Evolutionary conservation across 1,139 yeast species (phyloP), one percentile per base, ranked within the genome.

Genomic region (Wickerhamomyces sp.): DNA sequence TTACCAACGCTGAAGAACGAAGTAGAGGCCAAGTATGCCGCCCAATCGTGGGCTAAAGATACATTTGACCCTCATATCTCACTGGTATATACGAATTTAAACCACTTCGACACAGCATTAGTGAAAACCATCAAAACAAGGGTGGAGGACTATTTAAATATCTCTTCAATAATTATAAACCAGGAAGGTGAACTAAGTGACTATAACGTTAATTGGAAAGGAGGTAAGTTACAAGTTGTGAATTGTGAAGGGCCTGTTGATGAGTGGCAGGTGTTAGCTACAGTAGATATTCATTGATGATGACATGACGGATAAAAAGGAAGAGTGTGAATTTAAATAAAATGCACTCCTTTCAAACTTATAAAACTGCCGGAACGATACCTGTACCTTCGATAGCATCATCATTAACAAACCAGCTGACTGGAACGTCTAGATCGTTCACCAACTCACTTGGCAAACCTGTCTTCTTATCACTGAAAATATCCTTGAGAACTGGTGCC

Each of bases 401-500:
- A 37, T 77, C 72, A 59, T 86, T 82, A 38, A 86, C 92, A 62
- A 87, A 85, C 96, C 97, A 90, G 31, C 74, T 60, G 9, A 84
- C 85, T 15, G 74, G 70, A 16, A 56, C 51, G 31, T 54, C 54
- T 32, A 72, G 59, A 26, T 64, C 63, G 55, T 82, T 88, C 43
- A 89, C 95, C 51, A 81, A 66, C 44, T 80, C 82, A 40, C 88
- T 74, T 16, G 97, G 97, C 51, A 89, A 71, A 18, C 64, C 53
- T 16, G 68, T 56, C 48, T 81, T 76, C 42, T 71, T 70, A 25
- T 59, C 39, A 35, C 64, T 73, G 61, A 90, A 87, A 38, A 89
- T 81, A 47, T 82, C 73, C 55, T 76, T 75, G 61, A 90, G 68
- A 33, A 84, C 72, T 0, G 78, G 71, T n/a, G 88, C 86, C 64